These are phyloP conservation scores for Salix viminalis DNA, from an alignment of 345 rosid genomes.

Conservation along the genomic window DNA sequence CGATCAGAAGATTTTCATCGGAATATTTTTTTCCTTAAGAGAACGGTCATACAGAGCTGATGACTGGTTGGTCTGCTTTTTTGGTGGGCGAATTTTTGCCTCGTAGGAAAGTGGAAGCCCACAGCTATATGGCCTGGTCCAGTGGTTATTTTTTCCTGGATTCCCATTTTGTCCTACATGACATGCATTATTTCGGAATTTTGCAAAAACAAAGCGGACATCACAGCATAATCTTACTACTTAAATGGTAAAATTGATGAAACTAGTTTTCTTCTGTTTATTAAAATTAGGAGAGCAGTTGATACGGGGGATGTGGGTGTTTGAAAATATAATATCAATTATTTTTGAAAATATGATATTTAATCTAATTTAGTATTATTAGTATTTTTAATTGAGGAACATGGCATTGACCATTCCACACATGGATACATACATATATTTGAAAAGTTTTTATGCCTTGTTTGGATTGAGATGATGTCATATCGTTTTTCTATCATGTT, in stretches of 20 bases:
- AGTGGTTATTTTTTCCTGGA: neutral
- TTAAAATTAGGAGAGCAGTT: neutral
- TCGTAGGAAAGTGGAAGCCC: neutral
- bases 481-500: neutral
- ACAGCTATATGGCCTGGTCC: neutral
- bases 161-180: neutral
- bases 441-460: no score
- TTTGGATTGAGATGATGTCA: neutral
- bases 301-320: no score
- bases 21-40: neutral
- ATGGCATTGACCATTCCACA: neutral
- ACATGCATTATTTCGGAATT: neutral
- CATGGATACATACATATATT: no score
- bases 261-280: no score
- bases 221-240: neutral
- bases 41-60: conserved; percentile 2
- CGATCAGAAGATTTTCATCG: neutral
- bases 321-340: no score
- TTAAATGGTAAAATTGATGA: no score
- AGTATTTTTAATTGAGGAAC: neutral
- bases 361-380: no score
- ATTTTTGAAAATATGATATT: no score
- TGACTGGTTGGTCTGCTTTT: conserved; percentile 5
- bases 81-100: neutral
- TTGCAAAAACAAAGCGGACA: neutral